Conservation (phyloP, 768 basidiomycete species). For the Lentinus brumalis region DNA sequence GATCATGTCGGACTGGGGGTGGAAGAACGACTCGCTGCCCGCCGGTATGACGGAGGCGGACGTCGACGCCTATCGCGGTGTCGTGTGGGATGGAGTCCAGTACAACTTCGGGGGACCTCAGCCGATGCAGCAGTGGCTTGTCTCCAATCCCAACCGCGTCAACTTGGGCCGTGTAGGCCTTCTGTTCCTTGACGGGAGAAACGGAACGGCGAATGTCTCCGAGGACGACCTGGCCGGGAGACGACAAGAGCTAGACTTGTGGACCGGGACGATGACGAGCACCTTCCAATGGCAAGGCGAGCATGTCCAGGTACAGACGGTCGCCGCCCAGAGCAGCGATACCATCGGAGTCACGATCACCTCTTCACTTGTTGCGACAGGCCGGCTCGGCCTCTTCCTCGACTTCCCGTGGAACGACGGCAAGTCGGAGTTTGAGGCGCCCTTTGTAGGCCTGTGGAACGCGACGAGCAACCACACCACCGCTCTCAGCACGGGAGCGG, state of each 20-base stretch:
- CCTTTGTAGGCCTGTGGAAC: slow-evolving; percentile 58
- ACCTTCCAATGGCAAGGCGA: slow-evolving; percentile 41
- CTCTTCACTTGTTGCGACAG: slow-evolving; percentile 42
- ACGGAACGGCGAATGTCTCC: slow-evolving; percentile 33
- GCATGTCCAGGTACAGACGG: slow-evolving; percentile 41
- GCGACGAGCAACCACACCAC: slow-evolving; percentile 52
- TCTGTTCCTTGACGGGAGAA: slow-evolving; percentile 38
- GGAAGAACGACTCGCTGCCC: slow-evolving; percentile 61
- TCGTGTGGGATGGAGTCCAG: slow-evolving; percentile 51
- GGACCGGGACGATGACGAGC: slow-evolving; percentile 55
- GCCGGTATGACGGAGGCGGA: slow-evolving; percentile 43
- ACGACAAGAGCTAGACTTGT: slow-evolving; percentile 52
- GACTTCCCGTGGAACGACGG: slow-evolving; percentile 69
- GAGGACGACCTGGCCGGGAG: slow-evolving; percentile 40
- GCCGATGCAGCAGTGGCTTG: slow-evolving; percentile 54
- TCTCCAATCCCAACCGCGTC: slow-evolving; percentile 57
- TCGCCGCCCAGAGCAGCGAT: slow-evolving; percentile 41
- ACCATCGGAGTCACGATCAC: slow-evolving; percentile 42
- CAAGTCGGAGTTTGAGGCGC: slow-evolving; percentile 53
- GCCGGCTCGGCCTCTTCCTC: slow-evolving; percentile 49
- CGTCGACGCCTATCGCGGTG: slow-evolving; percentile 49
- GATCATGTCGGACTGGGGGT: slow-evolving; percentile 61
- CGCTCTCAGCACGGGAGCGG: slow-evolving; percentile 26
- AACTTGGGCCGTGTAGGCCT: slow-evolving; percentile 56
- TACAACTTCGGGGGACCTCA: slow-evolving; percentile 53